Evolutionary conservation across 192 early-diverging fungal species (phyloP).

Genomic region (Piromyces sp.): DNA sequence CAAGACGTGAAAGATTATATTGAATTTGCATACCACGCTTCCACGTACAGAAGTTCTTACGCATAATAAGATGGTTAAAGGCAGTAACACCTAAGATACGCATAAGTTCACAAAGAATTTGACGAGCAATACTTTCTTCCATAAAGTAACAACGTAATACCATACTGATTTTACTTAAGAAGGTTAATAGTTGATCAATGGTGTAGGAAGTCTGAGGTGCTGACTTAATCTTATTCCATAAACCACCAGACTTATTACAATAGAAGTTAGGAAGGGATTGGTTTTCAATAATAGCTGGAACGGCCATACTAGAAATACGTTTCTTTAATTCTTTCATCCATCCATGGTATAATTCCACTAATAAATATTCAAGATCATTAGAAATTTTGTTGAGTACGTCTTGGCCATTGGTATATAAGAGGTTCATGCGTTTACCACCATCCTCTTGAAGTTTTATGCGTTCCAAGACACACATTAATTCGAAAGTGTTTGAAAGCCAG

Average conservation of each 20-base stretch:
- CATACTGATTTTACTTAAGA: slow-evolving; percentile 84
- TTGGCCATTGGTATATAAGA: slow-evolving; percentile 52
- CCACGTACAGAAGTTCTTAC: slow-evolving; percentile 98
- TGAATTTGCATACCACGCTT: slow-evolving; percentile 99
- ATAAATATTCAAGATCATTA: slow-evolving; percentile 73
- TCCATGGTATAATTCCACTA: slow-evolving; percentile 89
- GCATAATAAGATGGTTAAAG: slow-evolving; percentile 95
- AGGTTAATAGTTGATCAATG: slow-evolving; percentile 87
- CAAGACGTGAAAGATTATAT: slow-evolving; percentile 90
- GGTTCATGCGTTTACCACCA: slow-evolving; percentile 23
- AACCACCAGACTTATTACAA: slow-evolving; percentile 72
- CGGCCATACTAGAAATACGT: slow-evolving; percentile 79
- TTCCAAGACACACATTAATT: slow-evolving; percentile 25
- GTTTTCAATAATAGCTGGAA: slow-evolving; percentile 90
- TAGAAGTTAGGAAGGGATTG: slow-evolving; percentile 88
- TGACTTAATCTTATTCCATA: slow-evolving; percentile 78
- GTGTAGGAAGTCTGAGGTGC: slow-evolving; percentile 58
- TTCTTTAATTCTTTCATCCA: slow-evolving; percentile 98
- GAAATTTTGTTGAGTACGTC: slow-evolving; percentile 70
- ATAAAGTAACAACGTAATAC: slow-evolving; percentile 97
- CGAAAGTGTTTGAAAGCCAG: slow-evolving; percentile 95
- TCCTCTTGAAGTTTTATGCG: slow-evolving; percentile 14
- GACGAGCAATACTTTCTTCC: slow-evolving; percentile 73
- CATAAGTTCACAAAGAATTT: slow-evolving; percentile 87
- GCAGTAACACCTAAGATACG: slow-evolving; percentile 87